Percentiles rank a stretch among this genome's conserved stretches.
These are phyloP conservation scores for Hyparrhenia diplandra DNA, from an alignment of 176 grass and related monocot genomes.

Conservation along the genomic window DNA sequence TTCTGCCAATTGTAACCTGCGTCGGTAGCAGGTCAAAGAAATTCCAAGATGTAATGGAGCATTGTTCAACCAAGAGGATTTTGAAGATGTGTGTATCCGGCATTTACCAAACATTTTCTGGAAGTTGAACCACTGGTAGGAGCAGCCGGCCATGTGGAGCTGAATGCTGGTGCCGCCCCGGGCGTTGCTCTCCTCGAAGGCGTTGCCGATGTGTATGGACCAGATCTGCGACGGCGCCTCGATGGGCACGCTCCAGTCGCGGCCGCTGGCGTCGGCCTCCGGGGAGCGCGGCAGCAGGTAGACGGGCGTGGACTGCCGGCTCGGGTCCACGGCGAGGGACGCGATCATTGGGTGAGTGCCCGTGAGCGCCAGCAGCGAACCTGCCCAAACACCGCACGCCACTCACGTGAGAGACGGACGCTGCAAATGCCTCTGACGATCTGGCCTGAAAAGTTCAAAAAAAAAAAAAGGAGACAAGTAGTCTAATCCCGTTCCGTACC, in stretches of 20 bases:
- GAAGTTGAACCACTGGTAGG: slow-evolving; percentile 94
- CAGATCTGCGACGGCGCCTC: slow-evolving; percentile 73
- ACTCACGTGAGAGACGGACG: background rate
- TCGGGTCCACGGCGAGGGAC: slow-evolving; percentile 65
- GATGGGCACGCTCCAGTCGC: slow-evolving; percentile 66
- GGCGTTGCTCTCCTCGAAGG: slow-evolving; percentile 73
- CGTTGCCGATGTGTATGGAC: slow-evolving; percentile 73
- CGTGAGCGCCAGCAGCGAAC: slow-evolving; percentile 67
- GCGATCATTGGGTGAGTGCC: slow-evolving; percentile 85
- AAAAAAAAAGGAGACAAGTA: background rate
- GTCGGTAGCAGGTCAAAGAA: background rate
- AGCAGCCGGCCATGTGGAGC: slow-evolving; percentile 75
- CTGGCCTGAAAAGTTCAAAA: too few relatives aligned
- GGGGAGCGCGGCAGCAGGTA: slow-evolving; percentile 78
- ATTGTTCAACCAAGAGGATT: background rate
- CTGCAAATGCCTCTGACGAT: background rate
- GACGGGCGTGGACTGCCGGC: slow-evolving; percentile 57
- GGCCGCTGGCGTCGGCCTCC: slow-evolving; percentile 12
- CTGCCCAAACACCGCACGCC: slow-evolving; percentile 19
- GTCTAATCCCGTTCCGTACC: slow-evolving; percentile 25
- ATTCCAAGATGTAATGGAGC: background rate
- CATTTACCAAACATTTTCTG: slow-evolving; percentile 75
- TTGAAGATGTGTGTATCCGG: too few relatives aligned
- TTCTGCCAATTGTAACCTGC: slow-evolving; percentile 74
- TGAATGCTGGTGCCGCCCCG: slow-evolving; percentile 38